A percentile compares a stretch with the other conserved stretches of the same genome.
These are phyloP conservation scores for Annona squamosa DNA, from an alignment of 164 flowering plant genomes.

Conservation along the genomic window DNA sequence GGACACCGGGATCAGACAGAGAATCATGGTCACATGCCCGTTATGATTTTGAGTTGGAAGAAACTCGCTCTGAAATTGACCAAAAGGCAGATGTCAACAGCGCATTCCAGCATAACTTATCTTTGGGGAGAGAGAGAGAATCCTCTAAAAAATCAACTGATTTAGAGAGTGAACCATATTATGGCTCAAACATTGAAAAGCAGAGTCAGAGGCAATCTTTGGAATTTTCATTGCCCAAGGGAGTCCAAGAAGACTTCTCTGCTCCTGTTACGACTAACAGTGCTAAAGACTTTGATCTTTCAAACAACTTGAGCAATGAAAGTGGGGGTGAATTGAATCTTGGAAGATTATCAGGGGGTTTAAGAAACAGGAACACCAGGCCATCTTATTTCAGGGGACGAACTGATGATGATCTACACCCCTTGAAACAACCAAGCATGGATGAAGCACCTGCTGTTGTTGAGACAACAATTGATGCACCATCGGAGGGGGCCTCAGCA, in stretches of 20 bases:
- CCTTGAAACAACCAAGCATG: slow-evolving; percentile 11
- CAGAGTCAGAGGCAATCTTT: slow-evolving; percentile 14
- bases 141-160: slow-evolving; percentile 12
- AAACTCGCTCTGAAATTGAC: neutral
- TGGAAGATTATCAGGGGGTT: slow-evolving; percentile 61
- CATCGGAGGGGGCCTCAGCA: slow-evolving; percentile 10
- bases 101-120: neutral
- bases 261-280: slow-evolving; percentile 8
- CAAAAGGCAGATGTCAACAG: slow-evolving; percentile 11
- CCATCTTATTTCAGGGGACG: slow-evolving; percentile 39
- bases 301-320: slow-evolving; percentile 19
- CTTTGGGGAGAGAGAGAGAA: slow-evolving; percentile 1
- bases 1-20: neutral
- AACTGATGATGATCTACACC: slow-evolving; percentile 20
- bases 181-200: slow-evolving; percentile 8
- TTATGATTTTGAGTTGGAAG: slow-evolving; percentile 21
- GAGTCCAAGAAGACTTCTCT: slow-evolving; percentile 6
- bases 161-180: slow-evolving; percentile 4
- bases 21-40: slow-evolving; percentile 10
- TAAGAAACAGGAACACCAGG: slow-evolving; percentile 46
- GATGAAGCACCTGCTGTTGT: slow-evolving; percentile 11
- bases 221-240: slow-evolving; percentile 12
- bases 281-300: slow-evolving; percentile 15
- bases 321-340: slow-evolving; percentile 33
- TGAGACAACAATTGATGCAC: slow-evolving; percentile 18